These are phyloP conservation scores for Tetrahymena malaccensis DNA, from an alignment of 73 alveolate genomes.

Conservation along the genomic window DNA sequence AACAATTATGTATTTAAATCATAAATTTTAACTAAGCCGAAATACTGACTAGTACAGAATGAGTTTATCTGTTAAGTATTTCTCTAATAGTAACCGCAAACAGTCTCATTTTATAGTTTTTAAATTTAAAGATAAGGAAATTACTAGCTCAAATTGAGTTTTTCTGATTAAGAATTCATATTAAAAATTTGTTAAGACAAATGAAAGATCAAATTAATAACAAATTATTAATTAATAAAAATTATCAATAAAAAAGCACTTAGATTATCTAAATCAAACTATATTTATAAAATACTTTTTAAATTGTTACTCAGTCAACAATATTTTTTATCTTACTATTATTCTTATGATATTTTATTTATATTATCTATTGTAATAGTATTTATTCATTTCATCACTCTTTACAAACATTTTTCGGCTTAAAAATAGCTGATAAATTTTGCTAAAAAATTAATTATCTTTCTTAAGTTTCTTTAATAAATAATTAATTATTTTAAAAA, in stretches of 20 bases:
- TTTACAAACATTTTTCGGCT: too few relatives aligned
- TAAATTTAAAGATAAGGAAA: neutral
- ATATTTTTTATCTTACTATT: too few relatives aligned
- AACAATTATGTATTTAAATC: neutral
- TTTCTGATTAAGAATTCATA: neutral
- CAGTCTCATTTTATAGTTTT: neutral
- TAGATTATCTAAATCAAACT: neutral
- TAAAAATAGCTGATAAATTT: too few relatives aligned
- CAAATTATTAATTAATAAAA: neutral
- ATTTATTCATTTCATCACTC: too few relatives aligned
- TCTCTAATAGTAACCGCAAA: neutral
- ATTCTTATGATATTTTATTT: too few relatives aligned
- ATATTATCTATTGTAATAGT: too few relatives aligned
- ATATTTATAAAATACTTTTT: neutral
- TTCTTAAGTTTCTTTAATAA: too few relatives aligned
- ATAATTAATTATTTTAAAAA: too few relatives aligned
- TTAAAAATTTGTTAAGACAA: neutral
- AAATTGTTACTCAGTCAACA: neutral
- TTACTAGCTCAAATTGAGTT: neutral
- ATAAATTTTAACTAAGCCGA: neutral
- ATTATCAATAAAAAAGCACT: neutral
- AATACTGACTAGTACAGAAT: neutral
- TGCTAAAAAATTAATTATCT: too few relatives aligned
- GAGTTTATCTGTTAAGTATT: neutral
- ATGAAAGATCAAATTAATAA: neutral